phyloP scores from a whole-genome alignment of 179 eudicot species.

The Carnegiea gigantea region DNA sequence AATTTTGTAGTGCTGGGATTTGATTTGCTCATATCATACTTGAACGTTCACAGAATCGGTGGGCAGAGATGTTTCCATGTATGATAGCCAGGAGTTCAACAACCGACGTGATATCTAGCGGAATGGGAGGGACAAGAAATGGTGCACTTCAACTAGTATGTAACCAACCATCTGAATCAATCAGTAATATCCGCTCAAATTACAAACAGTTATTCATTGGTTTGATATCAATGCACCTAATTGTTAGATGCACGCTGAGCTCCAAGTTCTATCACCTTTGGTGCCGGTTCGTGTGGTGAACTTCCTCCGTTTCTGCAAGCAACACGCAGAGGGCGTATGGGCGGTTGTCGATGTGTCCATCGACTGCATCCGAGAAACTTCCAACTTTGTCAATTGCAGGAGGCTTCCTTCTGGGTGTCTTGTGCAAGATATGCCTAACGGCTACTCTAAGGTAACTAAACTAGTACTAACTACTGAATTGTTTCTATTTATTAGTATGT shows the following conservation, averaged over 20 bases:
- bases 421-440: conserved; percentile 98
- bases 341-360: conserved; percentile 94
- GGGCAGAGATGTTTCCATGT: conserved; percentile 95
- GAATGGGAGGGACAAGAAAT: conserved; percentile 93
- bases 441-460: conserved; percentile 76
- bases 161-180: conserved; percentile 1
- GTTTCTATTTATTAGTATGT: no score
- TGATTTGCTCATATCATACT: not conserved
- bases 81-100: conserved; percentile 77
- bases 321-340: conserved; percentile 93
- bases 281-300: conserved; percentile 85
- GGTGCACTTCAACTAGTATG: conserved; percentile 93
- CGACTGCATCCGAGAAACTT: conserved; percentile 59
- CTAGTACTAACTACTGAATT: no score
- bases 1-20: no score
- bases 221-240: not conserved
- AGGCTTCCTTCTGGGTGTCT: conserved; percentile 97
- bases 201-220: not conserved
- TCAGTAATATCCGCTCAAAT: not conserved
- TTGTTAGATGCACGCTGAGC: conserved; percentile 88
- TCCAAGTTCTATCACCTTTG: conserved; percentile 87
- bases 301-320: conserved; percentile 95
- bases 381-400: conserved; percentile 57
- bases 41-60: conserved; percentile 52
- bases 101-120: conserved; percentile 79